Conservation (phyloP, 257 asterid species). For the Anisodus acutangulus region DNA sequence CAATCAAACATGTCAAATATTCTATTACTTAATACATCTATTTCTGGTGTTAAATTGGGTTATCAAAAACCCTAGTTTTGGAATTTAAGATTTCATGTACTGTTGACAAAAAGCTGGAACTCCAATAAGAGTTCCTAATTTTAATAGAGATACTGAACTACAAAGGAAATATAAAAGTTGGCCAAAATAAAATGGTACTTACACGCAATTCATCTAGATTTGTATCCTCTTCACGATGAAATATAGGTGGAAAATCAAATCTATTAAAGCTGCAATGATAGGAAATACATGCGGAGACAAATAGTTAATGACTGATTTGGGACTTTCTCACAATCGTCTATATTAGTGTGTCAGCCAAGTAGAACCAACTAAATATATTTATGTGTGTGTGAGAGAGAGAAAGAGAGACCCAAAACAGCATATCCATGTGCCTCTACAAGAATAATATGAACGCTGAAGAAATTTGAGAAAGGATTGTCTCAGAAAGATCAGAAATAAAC, state of each 20-base stretch:
- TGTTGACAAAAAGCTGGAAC: not conserved
- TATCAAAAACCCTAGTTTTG: not conserved
- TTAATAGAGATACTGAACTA: conserved; percentile 23
- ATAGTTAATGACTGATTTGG: not conserved
- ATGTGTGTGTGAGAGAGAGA: not conserved
- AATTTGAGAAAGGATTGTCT: not conserved
- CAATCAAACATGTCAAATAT: conserved; percentile 6
- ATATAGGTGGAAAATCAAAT: conserved; percentile 92
- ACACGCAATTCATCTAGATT: conserved; percentile 95
- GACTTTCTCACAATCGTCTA: not conserved
- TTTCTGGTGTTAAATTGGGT: not conserved
- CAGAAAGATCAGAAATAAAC: conserved; percentile 12
- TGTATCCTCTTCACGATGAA: conserved; percentile 80
- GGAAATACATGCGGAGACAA: not conserved
- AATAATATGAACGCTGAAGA: not conserved
- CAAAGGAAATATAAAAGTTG: conserved; percentile 19
- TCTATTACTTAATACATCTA: conserved; percentile 3
- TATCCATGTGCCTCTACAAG: conserved; percentile 15
- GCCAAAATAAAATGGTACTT: conserved; percentile 43
- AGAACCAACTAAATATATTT: not conserved
- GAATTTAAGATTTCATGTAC: not conserved
- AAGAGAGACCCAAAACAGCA: not conserved
- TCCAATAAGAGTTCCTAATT: not conserved
- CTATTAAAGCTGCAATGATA: conserved; percentile 78
- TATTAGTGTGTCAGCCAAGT: not conserved